phyloP scores from a whole-genome alignment of 805 yeast genomes.

The Alloascoidea hylecoeti region DNA sequence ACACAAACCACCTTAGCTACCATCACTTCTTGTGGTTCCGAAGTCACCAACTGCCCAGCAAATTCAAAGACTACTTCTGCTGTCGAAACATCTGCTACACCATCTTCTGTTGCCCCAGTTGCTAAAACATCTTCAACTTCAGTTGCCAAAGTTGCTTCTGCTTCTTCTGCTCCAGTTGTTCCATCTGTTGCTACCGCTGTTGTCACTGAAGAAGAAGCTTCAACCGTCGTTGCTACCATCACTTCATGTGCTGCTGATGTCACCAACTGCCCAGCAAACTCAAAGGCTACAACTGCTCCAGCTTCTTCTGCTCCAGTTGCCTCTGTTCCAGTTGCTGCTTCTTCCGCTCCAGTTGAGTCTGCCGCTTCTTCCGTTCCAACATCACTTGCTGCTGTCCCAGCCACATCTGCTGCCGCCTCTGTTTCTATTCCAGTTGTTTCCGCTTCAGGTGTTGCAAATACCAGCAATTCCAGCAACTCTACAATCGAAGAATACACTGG shows the following conservation, averaged over 20 bases:
- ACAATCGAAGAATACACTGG: conserved; percentile 7
- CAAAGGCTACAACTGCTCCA: conserved; percentile 10
- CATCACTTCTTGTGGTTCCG: conserved; percentile 28
- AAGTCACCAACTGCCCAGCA: conserved; percentile 33
- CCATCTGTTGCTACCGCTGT: conserved; percentile 18
- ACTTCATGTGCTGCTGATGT: conserved; percentile 28
- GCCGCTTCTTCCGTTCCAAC: conserved; percentile 9
- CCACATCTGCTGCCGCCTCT: conserved; percentile 12
- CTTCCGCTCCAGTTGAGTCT: conserved; percentile 6
- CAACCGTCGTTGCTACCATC: conserved; percentile 30
- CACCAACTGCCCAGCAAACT: conserved; percentile 31
- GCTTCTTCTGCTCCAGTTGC: conserved; percentile 10
- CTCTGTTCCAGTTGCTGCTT: conserved; percentile 7
- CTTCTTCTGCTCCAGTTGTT: background rate
- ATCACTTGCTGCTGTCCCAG: conserved; percentile 4
- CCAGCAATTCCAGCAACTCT: conserved; percentile 7
- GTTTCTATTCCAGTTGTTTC: conserved; percentile 9
- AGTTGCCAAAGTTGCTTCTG: too few species aligned
- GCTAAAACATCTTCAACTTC: background rate
- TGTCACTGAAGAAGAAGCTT: conserved; percentile 19
- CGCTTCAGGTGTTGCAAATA: conserved; percentile 10
- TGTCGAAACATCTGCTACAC: conserved; percentile 4
- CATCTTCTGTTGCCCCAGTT: background rate
- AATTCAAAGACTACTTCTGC: conserved; percentile 10
- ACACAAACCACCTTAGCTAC: conserved; percentile 26